These are phyloP conservation scores for Teunomyces tritomae DNA, from an alignment of 805 yeast species.

Conservation along the genomic window DNA sequence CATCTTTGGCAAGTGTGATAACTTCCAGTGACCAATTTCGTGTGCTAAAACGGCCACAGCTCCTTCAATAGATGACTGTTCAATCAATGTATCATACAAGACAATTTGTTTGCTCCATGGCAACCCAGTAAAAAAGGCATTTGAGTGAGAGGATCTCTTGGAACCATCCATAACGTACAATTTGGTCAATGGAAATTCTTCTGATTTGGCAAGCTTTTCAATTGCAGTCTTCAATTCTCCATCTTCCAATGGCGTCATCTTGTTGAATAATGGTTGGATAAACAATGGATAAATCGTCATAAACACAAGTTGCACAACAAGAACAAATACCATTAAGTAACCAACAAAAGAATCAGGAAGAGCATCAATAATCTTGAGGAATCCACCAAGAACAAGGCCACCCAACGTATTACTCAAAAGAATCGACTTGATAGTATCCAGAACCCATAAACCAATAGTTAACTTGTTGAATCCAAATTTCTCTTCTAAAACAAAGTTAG, in stretches of 20 bases:
- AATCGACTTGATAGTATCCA: constrained; percentile 63
- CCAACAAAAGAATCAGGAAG: constrained; percentile 80
- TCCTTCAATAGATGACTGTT: constrained; percentile 71
- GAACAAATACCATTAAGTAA: constrained; percentile 71
- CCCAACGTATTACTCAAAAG: constrained; percentile 58
- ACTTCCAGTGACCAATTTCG: constrained; percentile 97
- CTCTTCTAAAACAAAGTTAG: constrained; percentile 87
- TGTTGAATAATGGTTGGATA: constrained; percentile 91
- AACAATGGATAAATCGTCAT: constrained; percentile 79
- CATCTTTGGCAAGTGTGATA: constrained; percentile 81
- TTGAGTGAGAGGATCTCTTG: constrained; percentile 91
- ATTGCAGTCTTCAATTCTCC: constrained; percentile 84
- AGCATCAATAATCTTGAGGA: constrained; percentile 76
- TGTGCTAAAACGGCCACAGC: constrained; percentile 96
- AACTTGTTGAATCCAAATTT: constrained; percentile 89
- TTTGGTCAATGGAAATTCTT: constrained; percentile 82
- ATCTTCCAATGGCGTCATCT: constrained; percentile 82
- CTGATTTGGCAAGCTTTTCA: constrained; percentile 70
- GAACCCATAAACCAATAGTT: constrained; percentile 67
- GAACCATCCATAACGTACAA: constrained; percentile 95
- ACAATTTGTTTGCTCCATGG: constrained; percentile 98
- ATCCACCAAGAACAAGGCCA: constrained; percentile 68
- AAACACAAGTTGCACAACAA: constrained; percentile 67
- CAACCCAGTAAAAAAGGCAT: constrained; percentile 93
- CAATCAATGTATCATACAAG: constrained; percentile 84